phyloP scores from a whole-genome alignment of 2,329 filamentous ascomycete species.

The Ophiostoma sp. region DNA sequence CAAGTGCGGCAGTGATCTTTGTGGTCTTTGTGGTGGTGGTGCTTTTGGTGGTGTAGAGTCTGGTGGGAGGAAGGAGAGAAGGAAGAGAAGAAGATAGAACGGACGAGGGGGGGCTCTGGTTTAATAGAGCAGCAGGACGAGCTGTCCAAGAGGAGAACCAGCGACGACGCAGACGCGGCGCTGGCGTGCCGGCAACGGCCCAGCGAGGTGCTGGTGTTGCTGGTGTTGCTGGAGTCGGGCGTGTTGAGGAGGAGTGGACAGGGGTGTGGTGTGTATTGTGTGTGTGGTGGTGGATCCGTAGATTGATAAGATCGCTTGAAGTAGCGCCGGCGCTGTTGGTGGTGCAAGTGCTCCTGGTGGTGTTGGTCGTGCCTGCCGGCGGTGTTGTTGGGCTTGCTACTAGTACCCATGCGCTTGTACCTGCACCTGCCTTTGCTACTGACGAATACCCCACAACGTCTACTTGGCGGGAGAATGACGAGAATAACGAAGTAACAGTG shows the following conservation, averaged over 20 bases:
- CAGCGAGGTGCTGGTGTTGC: slow-evolving; percentile 1
- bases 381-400: slow-evolving; percentile 2
- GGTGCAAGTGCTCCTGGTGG: background rate
- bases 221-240: background rate
- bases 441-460: background rate
- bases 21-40: background rate
- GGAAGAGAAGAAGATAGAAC: background rate
- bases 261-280: background rate
- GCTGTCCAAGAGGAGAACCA: background rate
- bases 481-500: background rate
- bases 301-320: slow-evolving; percentile 23
- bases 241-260: background rate
- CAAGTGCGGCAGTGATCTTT: background rate
- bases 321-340: slow-evolving; percentile 6
- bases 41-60: background rate
- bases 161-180: background rate
- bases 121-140: background rate
- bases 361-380: background rate
- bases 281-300: slow-evolving; percentile 4
- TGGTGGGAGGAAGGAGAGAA: background rate
- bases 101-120: background rate
- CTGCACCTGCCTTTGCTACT: background rate
- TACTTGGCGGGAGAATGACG: background rate
- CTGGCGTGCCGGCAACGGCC: slow-evolving; percentile 10
- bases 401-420: background rate